Evolutionary conservation across 176 grass and related monocot genomes (phyloP).

Genomic region (Musa troglodytarum): DNA sequence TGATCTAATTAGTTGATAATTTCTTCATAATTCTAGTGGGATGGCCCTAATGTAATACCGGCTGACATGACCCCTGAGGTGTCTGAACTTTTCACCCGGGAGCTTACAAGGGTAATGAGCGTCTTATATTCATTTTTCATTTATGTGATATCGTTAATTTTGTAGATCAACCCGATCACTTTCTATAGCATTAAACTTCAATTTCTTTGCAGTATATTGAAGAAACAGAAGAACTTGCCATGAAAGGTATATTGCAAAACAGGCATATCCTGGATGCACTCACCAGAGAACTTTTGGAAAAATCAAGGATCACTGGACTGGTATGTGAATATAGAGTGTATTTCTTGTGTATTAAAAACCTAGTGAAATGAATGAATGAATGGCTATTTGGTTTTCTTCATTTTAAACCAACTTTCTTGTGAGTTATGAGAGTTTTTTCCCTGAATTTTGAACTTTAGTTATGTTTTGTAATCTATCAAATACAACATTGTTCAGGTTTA

Average conservation of each 20-base stretch:
- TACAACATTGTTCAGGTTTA: no score
- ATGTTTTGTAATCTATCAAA: no score
- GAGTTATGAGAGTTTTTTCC: no score
- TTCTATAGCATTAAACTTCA: neutral
- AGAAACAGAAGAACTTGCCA: constrained; percentile 26
- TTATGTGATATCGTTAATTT: neutral
- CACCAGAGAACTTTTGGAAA: constrained; percentile 24
- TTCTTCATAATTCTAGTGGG: constrained; percentile 20
- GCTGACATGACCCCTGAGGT: constrained; percentile 29
- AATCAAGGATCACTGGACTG: constrained; percentile 28
- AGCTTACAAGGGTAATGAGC: constrained; percentile 22
- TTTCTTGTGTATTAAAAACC: neutral
- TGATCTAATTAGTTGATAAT: neutral
- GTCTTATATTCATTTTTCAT: neutral
- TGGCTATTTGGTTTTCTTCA: neutral
- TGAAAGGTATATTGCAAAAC: constrained; percentile 29
- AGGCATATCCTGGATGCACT: constrained; percentile 21
- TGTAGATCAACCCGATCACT: neutral
- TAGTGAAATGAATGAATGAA: neutral
- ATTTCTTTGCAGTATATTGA: constrained; percentile 20
- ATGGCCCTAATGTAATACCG: constrained; percentile 20
- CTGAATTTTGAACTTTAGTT: no score
- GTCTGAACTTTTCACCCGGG: constrained; percentile 25
- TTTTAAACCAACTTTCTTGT: no score
- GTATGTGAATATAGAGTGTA: constrained; percentile 10